Conservation (phyloP, 495 filamentous ascomycete species). For the Penicillium paradoxum region DNA sequence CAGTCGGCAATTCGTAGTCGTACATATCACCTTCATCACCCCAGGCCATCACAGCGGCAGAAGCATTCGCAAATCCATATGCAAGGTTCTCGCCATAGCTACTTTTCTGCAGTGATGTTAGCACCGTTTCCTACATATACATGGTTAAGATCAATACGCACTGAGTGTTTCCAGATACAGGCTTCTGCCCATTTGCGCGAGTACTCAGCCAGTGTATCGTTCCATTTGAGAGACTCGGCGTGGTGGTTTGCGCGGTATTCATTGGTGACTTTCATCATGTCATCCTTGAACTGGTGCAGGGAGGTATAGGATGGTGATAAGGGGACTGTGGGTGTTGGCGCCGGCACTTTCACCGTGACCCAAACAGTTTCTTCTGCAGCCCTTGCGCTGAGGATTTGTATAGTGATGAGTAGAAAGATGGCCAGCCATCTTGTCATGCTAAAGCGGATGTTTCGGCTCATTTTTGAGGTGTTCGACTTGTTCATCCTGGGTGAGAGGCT, state of each 20-base stretch:
- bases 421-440: background rate
- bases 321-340: conserved; percentile 22
- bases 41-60: conserved; percentile 61
- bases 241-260: conserved; percentile 61
- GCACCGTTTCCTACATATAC: background rate
- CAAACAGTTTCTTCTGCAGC: conserved; percentile 3
- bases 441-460: background rate
- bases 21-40: conserved; percentile 58
- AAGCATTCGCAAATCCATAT: conserved; percentile 57
- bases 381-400: background rate
- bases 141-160: conserved; percentile 27
- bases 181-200: conserved; percentile 46
- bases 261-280: conserved; percentile 63
- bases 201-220: conserved; percentile 54
- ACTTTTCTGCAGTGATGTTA: conserved; percentile 43
- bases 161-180: conserved; percentile 62
- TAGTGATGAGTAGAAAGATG: background rate
- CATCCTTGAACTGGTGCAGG: conserved; percentile 45
- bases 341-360: conserved; percentile 19
- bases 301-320: conserved; percentile 46
- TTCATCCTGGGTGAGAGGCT: background rate
- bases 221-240: conserved; percentile 59
- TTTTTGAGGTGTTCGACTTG: background rate
- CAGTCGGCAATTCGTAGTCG: conserved; percentile 49
- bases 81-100: conserved; percentile 78